Conservation (phyloP, 140 eudicot species). For the Cichorium intybus region DNA sequence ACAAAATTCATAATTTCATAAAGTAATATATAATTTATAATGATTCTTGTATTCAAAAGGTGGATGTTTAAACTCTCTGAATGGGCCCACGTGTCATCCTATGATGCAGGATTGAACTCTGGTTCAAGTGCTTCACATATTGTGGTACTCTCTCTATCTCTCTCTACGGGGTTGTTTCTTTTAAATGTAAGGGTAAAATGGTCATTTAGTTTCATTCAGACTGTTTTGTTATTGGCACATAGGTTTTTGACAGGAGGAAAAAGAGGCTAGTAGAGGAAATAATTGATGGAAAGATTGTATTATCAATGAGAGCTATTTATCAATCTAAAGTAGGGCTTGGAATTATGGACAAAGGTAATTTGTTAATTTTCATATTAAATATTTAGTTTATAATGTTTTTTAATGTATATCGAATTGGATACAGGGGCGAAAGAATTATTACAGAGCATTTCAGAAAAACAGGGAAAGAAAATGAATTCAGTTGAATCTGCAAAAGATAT, state of each 20-base stretch:
- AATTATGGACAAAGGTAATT: conserved; percentile 80
- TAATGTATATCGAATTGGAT: conserved; percentile 19
- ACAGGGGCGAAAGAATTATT: conserved; percentile 88
- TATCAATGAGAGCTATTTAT: conserved; percentile 93
- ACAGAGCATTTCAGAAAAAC: conserved; percentile 85
- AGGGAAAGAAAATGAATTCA: conserved; percentile 90
- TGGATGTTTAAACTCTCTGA: conserved; percentile 99
- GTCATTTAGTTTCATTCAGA: too few relatives aligned
- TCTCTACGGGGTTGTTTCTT: too few relatives aligned
- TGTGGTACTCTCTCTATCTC: conserved; percentile 54
- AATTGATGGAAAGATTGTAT: conserved; percentile 78
- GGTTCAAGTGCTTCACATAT: conserved; percentile 88
- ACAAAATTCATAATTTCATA: background rate
- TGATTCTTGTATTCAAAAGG: conserved; percentile 36
- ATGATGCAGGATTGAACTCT: conserved; percentile 77
- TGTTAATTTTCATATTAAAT: background rate
- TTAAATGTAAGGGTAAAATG: too few relatives aligned
- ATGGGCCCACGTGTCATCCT: conserved; percentile 93
- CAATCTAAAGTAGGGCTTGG: conserved; percentile 86
- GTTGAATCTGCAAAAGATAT: conserved; percentile 79
- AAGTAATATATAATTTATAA: background rate
- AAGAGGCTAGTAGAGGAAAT: conserved; percentile 93
- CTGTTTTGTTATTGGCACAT: conserved; percentile 25
- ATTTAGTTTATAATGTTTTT: conserved; percentile 6
- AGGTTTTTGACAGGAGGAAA: conserved; percentile 86